Conservation (phyloP, 352 stramenopile genomes). For the Phytophthora colocasiae region DNA sequence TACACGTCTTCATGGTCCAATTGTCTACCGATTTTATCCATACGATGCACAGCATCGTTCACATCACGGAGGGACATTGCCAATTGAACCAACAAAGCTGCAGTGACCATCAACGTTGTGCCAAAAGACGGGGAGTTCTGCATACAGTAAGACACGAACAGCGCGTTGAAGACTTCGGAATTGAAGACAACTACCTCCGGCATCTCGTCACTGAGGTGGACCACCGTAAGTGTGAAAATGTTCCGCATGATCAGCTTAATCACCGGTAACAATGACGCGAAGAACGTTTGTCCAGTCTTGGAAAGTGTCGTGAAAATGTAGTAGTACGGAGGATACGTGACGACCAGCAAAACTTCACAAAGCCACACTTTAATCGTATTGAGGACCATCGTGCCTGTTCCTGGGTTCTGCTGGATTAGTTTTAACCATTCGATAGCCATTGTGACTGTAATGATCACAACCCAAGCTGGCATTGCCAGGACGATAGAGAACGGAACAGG, state of each 20-base stretch:
- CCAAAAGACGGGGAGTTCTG: conserved; percentile 31
- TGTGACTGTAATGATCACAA: conserved; percentile 1
- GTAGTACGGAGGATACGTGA: conserved; percentile 34
- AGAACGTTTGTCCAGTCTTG: conserved; percentile 7
- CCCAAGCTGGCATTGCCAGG: conserved; percentile 14
- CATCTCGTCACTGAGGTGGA: conserved; percentile 34
- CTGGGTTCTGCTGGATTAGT: conserved; percentile 15
- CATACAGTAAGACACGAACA: conserved; percentile 41
- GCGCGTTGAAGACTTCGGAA: conserved; percentile 31
- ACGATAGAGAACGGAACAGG: conserved; percentile 29
- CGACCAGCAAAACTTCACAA: conserved; percentile 23
- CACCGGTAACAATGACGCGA: conserved; percentile 27
- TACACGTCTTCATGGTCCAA: conserved; percentile 17
- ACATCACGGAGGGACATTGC: conserved; percentile 26
- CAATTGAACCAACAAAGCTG: conserved; percentile 13
- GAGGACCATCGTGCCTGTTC: conserved; percentile 10
- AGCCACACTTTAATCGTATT: conserved; percentile 31
- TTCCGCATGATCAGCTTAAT: conserved; percentile 38
- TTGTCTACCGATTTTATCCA: conserved; percentile 12
- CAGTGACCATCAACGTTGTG: conserved; percentile 24
- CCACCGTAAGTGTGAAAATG: conserved; percentile 20
- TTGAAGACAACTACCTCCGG: conserved; percentile 34
- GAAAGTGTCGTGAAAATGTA: conserved; percentile 37
- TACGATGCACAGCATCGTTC: conserved; percentile 5
- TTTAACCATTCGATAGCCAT: conserved; percentile 15